Percentiles rank a stretch among this genome's conserved stretches.
phyloP scores from a whole-genome alignment of 2,329 filamentous ascomycete genomes.

The Cylindrodendrum hubeiense region DNA sequence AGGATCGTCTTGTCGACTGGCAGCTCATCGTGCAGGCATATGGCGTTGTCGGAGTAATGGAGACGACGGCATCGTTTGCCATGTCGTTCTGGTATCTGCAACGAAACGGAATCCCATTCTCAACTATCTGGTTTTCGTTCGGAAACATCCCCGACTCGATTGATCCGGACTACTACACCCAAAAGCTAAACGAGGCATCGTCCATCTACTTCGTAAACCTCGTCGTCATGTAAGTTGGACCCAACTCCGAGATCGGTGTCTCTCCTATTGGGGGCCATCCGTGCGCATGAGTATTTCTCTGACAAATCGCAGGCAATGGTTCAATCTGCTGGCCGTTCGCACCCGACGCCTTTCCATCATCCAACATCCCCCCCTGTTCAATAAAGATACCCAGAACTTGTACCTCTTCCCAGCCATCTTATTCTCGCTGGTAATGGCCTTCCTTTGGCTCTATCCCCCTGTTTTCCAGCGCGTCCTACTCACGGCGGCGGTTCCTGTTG shows the following conservation, averaged over 20 bases:
- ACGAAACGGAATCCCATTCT: slow-evolving; percentile 74
- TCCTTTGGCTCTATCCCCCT: slow-evolving; percentile 79
- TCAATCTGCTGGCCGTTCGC: slow-evolving; percentile 78
- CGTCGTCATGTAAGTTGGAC: slow-evolving; percentile 72
- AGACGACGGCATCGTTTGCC: slow-evolving; percentile 70
- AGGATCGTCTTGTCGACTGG: slow-evolving; percentile 80
- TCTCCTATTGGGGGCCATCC: neutral
- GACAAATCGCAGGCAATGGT: slow-evolving; percentile 66
- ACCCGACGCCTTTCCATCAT: slow-evolving; percentile 76
- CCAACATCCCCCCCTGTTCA: slow-evolving; percentile 77
- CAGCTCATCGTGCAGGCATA: slow-evolving; percentile 80
- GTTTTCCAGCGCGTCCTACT: slow-evolving; percentile 70
- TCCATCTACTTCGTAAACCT: slow-evolving; percentile 86
- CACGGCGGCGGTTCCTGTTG: slow-evolving; percentile 74
- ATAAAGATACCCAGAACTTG: slow-evolving; percentile 73
- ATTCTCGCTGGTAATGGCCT: slow-evolving; percentile 76
- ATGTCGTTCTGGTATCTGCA: slow-evolving; percentile 77
- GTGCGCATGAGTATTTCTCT: slow-evolving; percentile 17
- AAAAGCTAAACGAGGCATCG: slow-evolving; percentile 72
- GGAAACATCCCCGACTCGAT: slow-evolving; percentile 64
- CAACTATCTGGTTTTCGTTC: slow-evolving; percentile 75
- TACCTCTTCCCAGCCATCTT: slow-evolving; percentile 78
- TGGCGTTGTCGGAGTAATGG: slow-evolving; percentile 74
- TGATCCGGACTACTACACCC: slow-evolving; percentile 65
- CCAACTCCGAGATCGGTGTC: slow-evolving; percentile 24